Conservation (phyloP, 1,284 basidiomycete species). For the Waitea zeae region DNA sequence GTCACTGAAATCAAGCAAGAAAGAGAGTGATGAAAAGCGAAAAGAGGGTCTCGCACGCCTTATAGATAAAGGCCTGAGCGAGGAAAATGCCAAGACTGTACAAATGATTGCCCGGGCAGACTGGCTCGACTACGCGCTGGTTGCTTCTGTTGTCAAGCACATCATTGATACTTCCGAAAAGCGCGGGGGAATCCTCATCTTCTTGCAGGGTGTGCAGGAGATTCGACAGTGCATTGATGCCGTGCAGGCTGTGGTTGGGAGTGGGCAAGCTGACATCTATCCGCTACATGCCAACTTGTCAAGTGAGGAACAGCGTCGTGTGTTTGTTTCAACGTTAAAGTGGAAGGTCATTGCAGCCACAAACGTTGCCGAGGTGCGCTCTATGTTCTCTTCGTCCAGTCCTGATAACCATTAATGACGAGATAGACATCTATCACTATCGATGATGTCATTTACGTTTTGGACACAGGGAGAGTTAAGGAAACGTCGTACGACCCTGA, state of each 20-base stretch:
- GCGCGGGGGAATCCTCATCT: conserved; percentile 65
- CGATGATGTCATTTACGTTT: conserved; percentile 75
- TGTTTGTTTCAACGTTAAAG: conserved; percentile 47
- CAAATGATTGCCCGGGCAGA: conserved; percentile 46
- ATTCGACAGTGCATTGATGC: conserved; percentile 70
- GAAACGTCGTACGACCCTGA: conserved; percentile 75
- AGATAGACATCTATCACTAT: conserved; percentile 88
- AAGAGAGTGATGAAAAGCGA: conserved; percentile 32
- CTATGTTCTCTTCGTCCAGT: neutral
- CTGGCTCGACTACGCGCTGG: conserved; percentile 64
- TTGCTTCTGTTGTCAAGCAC: conserved; percentile 48
- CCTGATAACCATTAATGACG: conserved; percentile 5
- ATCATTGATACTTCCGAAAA: conserved; percentile 38
- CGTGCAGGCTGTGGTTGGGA: conserved; percentile 24
- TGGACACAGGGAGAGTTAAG: conserved; percentile 81
- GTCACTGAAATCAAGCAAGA: conserved; percentile 17
- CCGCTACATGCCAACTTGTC: conserved; percentile 87
- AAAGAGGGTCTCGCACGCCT: conserved; percentile 28
- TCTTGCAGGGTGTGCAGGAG: conserved; percentile 80
- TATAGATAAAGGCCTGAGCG: conserved; percentile 32
- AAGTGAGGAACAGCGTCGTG: conserved; percentile 66
- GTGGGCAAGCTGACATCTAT: conserved; percentile 39
- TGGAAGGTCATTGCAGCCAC: conserved; percentile 87
- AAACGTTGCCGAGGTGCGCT: conserved; percentile 66
- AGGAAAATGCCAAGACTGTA: conserved; percentile 34